These are phyloP conservation scores for Fusarium sp. DNA, from an alignment of 2,329 filamentous ascomycete genomes.

Conservation along the genomic window DNA sequence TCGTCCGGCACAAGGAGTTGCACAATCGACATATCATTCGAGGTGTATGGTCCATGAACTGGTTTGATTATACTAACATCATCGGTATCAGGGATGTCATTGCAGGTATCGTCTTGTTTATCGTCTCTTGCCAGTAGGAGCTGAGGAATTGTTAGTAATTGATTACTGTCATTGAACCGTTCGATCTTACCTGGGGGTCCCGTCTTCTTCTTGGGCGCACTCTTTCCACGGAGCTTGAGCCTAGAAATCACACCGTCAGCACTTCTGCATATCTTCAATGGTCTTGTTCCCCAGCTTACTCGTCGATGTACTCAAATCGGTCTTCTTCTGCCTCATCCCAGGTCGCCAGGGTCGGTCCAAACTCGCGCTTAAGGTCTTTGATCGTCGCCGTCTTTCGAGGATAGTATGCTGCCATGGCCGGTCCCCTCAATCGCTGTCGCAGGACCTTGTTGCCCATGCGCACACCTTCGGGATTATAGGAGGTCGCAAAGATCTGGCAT, in stretches of 20 bases:
- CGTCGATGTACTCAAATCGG: conserved; percentile 81
- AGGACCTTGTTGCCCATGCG: conserved; percentile 94
- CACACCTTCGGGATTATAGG: conserved; percentile 86
- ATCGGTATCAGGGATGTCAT: conserved; percentile 30
- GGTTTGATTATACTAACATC: conserved; percentile 1
- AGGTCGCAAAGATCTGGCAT: conserved; percentile 92
- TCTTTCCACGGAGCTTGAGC: conserved; percentile 86
- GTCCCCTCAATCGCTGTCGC: conserved; percentile 89
- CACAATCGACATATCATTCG: conserved; percentile 3
- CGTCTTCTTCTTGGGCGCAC: conserved; percentile 89
- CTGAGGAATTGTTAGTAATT: conserved; percentile 43
- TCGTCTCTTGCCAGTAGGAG: conserved; percentile 52
- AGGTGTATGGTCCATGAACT: not conserved
- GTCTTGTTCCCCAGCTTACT: conserved; percentile 61
- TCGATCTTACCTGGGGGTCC: conserved; percentile 59
- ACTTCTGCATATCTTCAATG: conserved; percentile 1
- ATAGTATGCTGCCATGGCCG: conserved; percentile 88
- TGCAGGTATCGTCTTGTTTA: conserved; percentile 40
- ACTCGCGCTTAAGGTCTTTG: conserved; percentile 79
- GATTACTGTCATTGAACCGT: not conserved
- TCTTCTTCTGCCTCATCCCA: conserved; percentile 85
- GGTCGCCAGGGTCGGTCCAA: conserved; percentile 76
- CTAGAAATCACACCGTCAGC: conserved; percentile 61
- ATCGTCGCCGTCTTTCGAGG: conserved; percentile 81
- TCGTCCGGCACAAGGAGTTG: conserved; percentile 1